phyloP scores from a whole-genome alignment of 129 eudicot species.

The Flaveria robusta region DNA sequence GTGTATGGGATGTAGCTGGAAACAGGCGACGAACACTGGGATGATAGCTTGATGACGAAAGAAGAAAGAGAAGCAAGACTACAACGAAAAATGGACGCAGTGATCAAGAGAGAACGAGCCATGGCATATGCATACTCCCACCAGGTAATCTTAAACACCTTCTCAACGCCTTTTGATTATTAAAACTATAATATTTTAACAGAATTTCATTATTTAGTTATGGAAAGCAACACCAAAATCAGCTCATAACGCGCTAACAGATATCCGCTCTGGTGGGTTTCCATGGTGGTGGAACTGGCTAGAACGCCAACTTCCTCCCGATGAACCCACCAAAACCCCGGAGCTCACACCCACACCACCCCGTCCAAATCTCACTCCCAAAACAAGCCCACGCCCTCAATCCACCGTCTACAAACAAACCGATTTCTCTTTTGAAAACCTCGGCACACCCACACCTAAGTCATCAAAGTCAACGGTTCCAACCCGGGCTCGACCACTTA shows the following conservation, averaged over 20 bases:
- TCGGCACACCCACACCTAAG: slow-evolving; percentile 56
- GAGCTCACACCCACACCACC: slow-evolving; percentile 55
- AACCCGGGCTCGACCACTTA: slow-evolving; percentile 30
- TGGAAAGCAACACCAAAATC: slow-evolving; percentile 75
- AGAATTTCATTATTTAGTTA: slow-evolving; percentile 35
- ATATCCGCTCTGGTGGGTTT: slow-evolving; percentile 59
- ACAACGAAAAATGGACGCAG: slow-evolving; percentile 74
- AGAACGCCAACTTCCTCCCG: slow-evolving; percentile 64
- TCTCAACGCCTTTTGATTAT: not conserved
- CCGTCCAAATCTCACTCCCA: slow-evolving; percentile 44
- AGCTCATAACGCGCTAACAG: slow-evolving; percentile 47
- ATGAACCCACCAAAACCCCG: slow-evolving; percentile 42
- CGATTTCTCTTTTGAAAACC: slow-evolving; percentile 41
- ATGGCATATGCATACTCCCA: slow-evolving; percentile 99
- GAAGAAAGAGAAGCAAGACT: slow-evolving; percentile 81
- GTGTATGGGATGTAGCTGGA: not conserved
- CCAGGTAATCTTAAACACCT: slow-evolving; percentile 57
- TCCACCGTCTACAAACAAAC: slow-evolving; percentile 34
- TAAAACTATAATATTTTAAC: not conserved
- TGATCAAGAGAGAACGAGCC: slow-evolving; percentile 90
- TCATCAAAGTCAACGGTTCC: slow-evolving; percentile 64
- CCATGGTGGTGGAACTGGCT: slow-evolving; percentile 99
- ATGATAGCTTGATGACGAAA: slow-evolving; percentile 83
- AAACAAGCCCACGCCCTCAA: slow-evolving; percentile 53
- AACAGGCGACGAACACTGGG: slow-evolving; percentile 67